A percentile compares a stretch with the other conserved stretches of the same genome.
phyloP scores from a whole-genome alignment of 257 asterid species.

The Solanum phureja region DNA sequence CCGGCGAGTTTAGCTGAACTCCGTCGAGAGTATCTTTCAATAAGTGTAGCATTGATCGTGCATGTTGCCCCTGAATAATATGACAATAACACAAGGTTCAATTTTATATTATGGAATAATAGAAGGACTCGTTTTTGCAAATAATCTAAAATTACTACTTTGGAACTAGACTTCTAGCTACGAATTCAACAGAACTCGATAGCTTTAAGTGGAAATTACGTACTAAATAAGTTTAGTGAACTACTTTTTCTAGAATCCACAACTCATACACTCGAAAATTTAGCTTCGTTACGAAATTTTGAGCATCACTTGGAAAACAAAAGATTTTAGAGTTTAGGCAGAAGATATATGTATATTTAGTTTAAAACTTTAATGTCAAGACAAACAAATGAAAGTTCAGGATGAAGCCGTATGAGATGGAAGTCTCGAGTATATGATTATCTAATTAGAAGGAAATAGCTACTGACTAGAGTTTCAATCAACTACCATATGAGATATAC shows the following conservation, averaged over 20 bases:
- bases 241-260: neutral
- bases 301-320: no score
- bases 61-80: constrained; percentile 56
- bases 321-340: neutral
- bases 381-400: neutral
- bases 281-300: no score
- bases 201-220: neutral
- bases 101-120: neutral
- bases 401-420: neutral
- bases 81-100: neutral
- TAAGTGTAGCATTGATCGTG: constrained; percentile 72
- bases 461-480: neutral
- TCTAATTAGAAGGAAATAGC: neutral
- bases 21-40: constrained; percentile 57
- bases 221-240: no score
- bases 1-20: constrained; percentile 38
- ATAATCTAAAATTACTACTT: neutral
- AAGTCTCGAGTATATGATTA: neutral
- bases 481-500: neutral
- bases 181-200: neutral
- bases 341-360: neutral
- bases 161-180: neutral
- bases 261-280: neutral
- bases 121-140: neutral
- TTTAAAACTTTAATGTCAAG: neutral